Conservation (phyloP, 2,329 filamentous ascomycete genomes). For the Penicillium olsonii region DNA sequence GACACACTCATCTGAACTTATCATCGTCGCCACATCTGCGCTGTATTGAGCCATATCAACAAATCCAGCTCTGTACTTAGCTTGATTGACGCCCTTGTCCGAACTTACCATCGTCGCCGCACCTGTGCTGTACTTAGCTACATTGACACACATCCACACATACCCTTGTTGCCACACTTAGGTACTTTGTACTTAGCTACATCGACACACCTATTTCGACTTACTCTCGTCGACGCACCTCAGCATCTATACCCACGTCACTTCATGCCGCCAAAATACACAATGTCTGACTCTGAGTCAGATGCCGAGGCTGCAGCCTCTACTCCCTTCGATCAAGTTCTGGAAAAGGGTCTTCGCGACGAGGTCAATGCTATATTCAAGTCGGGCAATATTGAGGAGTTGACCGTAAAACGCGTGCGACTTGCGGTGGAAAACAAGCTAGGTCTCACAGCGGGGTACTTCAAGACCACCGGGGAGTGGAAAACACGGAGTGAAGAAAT, state of each 20-base stretch:
- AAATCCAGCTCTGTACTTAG: no score
- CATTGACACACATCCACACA: no score
- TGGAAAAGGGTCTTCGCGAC: slow-evolving; percentile 44
- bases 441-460: slow-evolving; percentile 55
- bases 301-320: slow-evolving; percentile 19
- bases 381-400: slow-evolving; percentile 48
- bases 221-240: not conserved
- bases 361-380: slow-evolving; percentile 39
- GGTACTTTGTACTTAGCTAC: no score
- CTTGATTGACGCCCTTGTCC: no score
- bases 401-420: slow-evolving; percentile 61
- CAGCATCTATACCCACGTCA: not conserved
- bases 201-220: not conserved
- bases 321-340: slow-evolving; percentile 32
- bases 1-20: no score
- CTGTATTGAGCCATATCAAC: no score
- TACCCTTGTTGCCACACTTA: no score
- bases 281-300: slow-evolving; percentile 34
- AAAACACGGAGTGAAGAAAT: slow-evolving; percentile 56
- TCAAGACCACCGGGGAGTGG: slow-evolving; percentile 57
- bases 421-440: slow-evolving; percentile 54
- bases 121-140: no score
- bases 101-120: no score
- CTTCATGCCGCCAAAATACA: slow-evolving; percentile 33
- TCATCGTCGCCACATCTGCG: no score